phyloP scores from a whole-genome alignment of 305 asterid species.

The Solanum chacoense region DNA sequence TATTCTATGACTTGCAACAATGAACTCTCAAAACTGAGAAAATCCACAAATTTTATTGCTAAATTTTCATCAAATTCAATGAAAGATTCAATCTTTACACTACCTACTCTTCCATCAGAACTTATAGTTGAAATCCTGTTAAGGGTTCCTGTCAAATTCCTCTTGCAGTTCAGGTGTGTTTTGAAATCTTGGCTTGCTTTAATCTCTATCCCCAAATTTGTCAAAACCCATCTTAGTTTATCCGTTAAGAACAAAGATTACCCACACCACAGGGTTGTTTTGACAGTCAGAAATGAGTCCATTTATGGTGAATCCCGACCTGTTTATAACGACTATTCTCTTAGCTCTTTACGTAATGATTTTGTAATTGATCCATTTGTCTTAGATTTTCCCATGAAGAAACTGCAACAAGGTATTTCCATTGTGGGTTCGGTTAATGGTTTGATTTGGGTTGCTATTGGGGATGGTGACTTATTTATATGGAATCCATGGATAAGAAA shows the following conservation, averaged over 20 bases:
- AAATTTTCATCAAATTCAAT: not conserved
- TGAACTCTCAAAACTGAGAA: not conserved
- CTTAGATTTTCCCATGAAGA: conserved; percentile 27
- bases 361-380: not conserved
- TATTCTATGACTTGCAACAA: not conserved
- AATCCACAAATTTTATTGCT: no score
- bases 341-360: conserved; percentile 15
- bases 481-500: conserved; percentile 43
- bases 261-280: not conserved
- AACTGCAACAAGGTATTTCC: conserved; percentile 1
- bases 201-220: not conserved
- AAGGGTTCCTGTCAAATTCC: not conserved
- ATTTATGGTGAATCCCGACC: not conserved
- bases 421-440: conserved; percentile 50
- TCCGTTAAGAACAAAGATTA: not conserved
- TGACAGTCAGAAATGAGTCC: not conserved
- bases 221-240: not conserved
- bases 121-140: not conserved
- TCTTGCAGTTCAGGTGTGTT: not conserved
- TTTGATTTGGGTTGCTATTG: conserved; percentile 29
- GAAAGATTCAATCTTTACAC: not conserved
- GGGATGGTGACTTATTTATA: conserved; percentile 18
- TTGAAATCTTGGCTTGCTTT: conserved; percentile 2
- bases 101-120: not conserved
- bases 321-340: conserved; percentile 17